Base-by-base conservation (phyloP, 768 basidiomycete species). In the Mycena belliarum region DNA sequence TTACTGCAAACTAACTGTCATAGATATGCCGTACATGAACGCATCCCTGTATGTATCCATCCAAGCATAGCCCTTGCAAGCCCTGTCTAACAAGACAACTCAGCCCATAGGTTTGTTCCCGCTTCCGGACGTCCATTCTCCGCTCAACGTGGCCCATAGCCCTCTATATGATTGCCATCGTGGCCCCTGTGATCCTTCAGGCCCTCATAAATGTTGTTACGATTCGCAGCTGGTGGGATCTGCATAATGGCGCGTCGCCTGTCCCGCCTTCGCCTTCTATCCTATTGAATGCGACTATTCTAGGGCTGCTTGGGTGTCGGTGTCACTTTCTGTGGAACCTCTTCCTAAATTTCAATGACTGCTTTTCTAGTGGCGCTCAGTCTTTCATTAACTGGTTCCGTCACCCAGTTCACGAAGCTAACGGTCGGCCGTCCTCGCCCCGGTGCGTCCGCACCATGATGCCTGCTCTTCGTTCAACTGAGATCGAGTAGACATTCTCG, bases 371-470 rank as follows among this genome's bases (percentile, higher is more conserved):
- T 93, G 55, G 76, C 91, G 49, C 83, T 95, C 43, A 79, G 84
- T n/a, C 78, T 91, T 49, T 76, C 86, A 11, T 75, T 95, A 35
- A 86, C 95, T 6, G 95, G 92, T 14, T 71, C 86, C 21, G 74
- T 95, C 50, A 97, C 96, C 1, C 90, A 96, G 68, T 78, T 94
- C 57, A 79, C 83, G 50, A 98, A 98, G 72, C 75, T 93, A 40
- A 88, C 88, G 1, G 95, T 95, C 42, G 95, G 95, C 23, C 84
- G 95, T 15, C 94, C 95, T 11, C 84, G 95, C 16, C 95, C 94
- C 60, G 93, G 91, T 37, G 52, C n/a, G 28, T 46, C 23, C 25
- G 40, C 18, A 29, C 35, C 12, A 10, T 20, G 32, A 52, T 16
- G 21, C 50, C 35, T 16, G 2, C 6, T 38, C 26, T 49, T 16